Evolutionary conservation across 78 protist species (phyloP).

Genomic region (Dictyostelium purpureum): DNA sequence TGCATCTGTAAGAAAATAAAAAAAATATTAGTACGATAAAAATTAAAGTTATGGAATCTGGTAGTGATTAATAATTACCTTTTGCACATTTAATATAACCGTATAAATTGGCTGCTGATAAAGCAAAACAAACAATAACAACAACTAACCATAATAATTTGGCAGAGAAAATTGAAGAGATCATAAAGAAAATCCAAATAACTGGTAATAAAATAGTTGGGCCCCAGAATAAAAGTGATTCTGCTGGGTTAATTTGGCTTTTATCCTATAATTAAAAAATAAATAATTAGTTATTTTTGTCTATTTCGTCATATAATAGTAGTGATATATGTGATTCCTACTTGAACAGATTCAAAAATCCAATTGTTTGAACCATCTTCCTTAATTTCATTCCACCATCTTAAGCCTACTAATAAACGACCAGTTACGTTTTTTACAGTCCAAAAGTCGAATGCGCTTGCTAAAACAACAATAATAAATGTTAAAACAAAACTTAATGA

Average conservation of each 20-base stretch:
- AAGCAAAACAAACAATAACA: conserved; percentile 74
- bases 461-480: conserved; percentile 51
- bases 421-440: conserved; percentile 92
- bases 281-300: neutral
- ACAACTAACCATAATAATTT: conserved; percentile 74
- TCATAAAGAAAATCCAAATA: conserved; percentile 18
- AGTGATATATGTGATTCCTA: neutral
- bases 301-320: neutral
- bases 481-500: conserved; percentile 9
- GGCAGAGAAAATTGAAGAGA: conserved; percentile 10
- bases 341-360: conserved; percentile 89
- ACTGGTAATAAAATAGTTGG: conserved; percentile 11
- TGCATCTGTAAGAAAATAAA: conserved; percentile 34
- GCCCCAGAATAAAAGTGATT: conserved; percentile 65
- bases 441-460: conserved; percentile 92
- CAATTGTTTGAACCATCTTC: conserved; percentile 90
- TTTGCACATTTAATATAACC: conserved; percentile 89
- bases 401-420: conserved; percentile 89
- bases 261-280: neutral
- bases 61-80: neutral
- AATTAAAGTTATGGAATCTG: neutral
- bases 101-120: conserved; percentile 73
- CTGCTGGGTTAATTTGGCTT: conserved; percentile 49
- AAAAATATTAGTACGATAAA: neutral
- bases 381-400: conserved; percentile 94